phyloP scores from a whole-genome alignment of 495 filamentous ascomycete species.

The Penicillium coffeae region DNA sequence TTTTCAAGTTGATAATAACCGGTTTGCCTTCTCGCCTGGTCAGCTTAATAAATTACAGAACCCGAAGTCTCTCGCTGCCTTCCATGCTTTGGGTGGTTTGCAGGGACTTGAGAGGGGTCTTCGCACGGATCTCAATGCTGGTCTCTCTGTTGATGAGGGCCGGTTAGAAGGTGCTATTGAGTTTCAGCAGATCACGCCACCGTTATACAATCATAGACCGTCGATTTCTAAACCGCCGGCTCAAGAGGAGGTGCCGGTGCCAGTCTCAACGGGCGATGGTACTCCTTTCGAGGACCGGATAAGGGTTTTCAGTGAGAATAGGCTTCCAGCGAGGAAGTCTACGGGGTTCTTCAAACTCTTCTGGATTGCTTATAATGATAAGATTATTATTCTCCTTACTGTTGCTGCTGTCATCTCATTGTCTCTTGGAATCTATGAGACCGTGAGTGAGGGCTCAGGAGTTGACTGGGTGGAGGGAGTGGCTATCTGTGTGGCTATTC shows the following conservation, averaged over 20 bases:
- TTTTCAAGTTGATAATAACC: conserved; percentile 62
- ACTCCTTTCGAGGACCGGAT: conserved; percentile 60
- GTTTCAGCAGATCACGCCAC: conserved; percentile 56
- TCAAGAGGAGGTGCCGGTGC: neutral
- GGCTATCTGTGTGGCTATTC: conserved; percentile 71
- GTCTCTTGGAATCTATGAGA: conserved; percentile 69
- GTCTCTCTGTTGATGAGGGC: conserved; percentile 65
- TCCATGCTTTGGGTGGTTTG: conserved; percentile 64
- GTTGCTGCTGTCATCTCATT: conserved; percentile 70
- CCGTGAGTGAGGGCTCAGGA: conserved; percentile 36
- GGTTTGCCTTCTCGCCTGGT: conserved; percentile 67
- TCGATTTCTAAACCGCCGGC: conserved; percentile 12
- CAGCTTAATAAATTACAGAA: conserved; percentile 71
- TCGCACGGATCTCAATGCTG: conserved; percentile 58
- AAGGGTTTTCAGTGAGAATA: conserved; percentile 69
- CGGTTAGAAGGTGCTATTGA: conserved; percentile 51
- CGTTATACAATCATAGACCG: conserved; percentile 10
- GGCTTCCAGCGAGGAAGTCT: conserved; percentile 68
- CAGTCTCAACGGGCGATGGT: conserved; percentile 16
- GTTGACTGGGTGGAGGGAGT: conserved; percentile 81
- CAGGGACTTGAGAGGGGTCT: conserved; percentile 64
- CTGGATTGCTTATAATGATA: conserved; percentile 86
- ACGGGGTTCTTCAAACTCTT: conserved; percentile 69
- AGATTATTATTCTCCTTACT: conserved; percentile 72
- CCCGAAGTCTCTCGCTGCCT: conserved; percentile 70